Evolutionary conservation across 305 asterid species (phyloP), one percentile per base, ranked within the genome.

Genomic region (Striga hermonthica): DNA sequence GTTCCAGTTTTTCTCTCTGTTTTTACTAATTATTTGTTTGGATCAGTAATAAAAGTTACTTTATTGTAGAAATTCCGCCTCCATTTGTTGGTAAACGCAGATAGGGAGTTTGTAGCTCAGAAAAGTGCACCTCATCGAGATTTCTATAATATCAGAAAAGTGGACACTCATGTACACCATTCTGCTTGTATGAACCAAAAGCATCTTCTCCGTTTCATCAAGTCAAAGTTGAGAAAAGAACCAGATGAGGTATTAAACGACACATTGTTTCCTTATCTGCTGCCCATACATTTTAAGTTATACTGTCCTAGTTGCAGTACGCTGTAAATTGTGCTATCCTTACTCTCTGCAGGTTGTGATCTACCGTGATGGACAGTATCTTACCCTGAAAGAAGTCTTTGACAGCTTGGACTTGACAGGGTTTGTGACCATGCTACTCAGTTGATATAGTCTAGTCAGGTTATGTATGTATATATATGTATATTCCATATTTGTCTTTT

Each of bases 151-250:
- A 86, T 90, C 69, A 83, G 96, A 64, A 90, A 90, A 86, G 97
- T 90, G 45, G 97, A 90, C 70, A 87, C 97, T 31, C 97, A 88
- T 63, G 90, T 88, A 70, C 97, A 90, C 77, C 97, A 87, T 81
- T 90, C 97, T 61, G 97, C 97, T 73, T 90, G 96, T 82, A 90
- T 90, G 97, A 90, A 88, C 82, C 97, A 90, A 81, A 90, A 90
- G 72, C 97, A 86, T 79, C 97, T 90, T 77, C 86, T 90, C 67
- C 84, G 91, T 74, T 90, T 90, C 81, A 90, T 90, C 76, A 90
- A 90, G 82, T 86, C 90, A 53, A 90, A 90, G 78, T 78, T 90
- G 66, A 80, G 80, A 77, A 86, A 87, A 72, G 97, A 90, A 86
- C 97, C 96, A 39, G 97, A 90, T 50, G 97, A 90, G 97, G 97